Base-by-base conservation (phyloP, 1,139 yeast genomes). In the Saccharomyces hybrid region DNA sequence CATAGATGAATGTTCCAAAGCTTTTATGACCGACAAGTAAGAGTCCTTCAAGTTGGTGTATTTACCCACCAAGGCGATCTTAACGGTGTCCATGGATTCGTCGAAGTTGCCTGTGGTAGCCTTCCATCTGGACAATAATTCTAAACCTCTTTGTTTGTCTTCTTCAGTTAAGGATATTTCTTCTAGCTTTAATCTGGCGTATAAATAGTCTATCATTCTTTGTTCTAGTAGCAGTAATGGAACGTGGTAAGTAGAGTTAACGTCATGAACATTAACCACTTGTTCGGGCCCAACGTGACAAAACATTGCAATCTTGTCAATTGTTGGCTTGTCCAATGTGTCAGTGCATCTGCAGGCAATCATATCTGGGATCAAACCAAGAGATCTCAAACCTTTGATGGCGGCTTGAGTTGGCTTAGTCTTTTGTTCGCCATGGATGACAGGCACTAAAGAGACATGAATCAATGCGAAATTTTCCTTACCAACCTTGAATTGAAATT, bases 351-450 rank as follows among this genome's bases (percentile, higher is more conserved):
- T 84, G 77, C 98, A 93, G 57, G 98, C 99, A 75, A 93, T 89
- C 82, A 93, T 86, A 73, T 95, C 98, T 14, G 99, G 98, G 48
- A 86, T 82, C 71, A 95, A 80, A 64, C 99, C 99, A 62, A 93
- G 78, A 54, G 96, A 87, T 75, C 99, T 85, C 73, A 93, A 81
- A 72, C 93, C 99, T 72, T 90, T 89, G 68, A 95, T 88, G 49
- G 99, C 99, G 59, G 98, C 99, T 76, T 93, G 99, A 9, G 99
- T 93, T 56, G 99, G 99, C 75, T 93, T 93, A 52, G 99, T 93
- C 79, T 93, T 93, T 75, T 93, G 96, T 77, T 93, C 99, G 58
- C 98, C 99, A 63, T 90, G 96, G 67, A 93, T 93, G 53, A 93
- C 98, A 46, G 98, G 98, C 49, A 93, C 98, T 64, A 93, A 79